Conservation (phyloP, 306 rosid genomes). For the Lablab purpureus region DNA sequence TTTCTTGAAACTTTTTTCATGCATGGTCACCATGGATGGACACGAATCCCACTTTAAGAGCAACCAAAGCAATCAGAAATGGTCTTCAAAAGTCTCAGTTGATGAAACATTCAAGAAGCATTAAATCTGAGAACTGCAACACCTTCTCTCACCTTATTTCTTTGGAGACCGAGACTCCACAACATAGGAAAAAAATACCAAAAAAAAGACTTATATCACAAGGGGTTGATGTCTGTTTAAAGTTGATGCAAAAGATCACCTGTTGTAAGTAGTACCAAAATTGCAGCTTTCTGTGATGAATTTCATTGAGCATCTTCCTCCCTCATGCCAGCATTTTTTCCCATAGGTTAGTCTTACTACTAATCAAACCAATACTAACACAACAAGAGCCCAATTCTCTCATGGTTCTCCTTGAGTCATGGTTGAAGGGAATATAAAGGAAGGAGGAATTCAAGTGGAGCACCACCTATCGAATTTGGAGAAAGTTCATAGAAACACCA, state of each 20-base stretch:
- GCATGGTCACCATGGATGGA: slow-evolving; percentile 9
- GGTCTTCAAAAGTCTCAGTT: slow-evolving; percentile 10
- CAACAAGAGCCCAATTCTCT: slow-evolving; percentile 30
- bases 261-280: slow-evolving; percentile 49
- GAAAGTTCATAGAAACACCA: slow-evolving; percentile 67
- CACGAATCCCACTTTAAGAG: slow-evolving; percentile 5
- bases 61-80: background rate
- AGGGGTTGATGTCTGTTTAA: slow-evolving; percentile 24
- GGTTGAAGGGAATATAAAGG: slow-evolving; percentile 43
- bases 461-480: slow-evolving; percentile 43
- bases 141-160: slow-evolving; percentile 10
- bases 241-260: slow-evolving; percentile 36
- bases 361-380: slow-evolving; percentile 39
- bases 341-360: slow-evolving; percentile 42
- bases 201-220: background rate
- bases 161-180: background rate
- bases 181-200: background rate
- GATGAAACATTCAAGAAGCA: slow-evolving; percentile 23
- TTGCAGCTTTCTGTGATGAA: slow-evolving; percentile 54
- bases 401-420: slow-evolving; percentile 39
- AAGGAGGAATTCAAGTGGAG: slow-evolving; percentile 66
- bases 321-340: slow-evolving; percentile 56
- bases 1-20: slow-evolving; percentile 11
- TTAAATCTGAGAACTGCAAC: slow-evolving; percentile 39
- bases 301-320: slow-evolving; percentile 63